A percentile compares a stretch with the other conserved stretches of the same genome.
phyloP scores from a whole-genome alignment of 202 grass and related monocot species.

The Musa balbisiana region DNA sequence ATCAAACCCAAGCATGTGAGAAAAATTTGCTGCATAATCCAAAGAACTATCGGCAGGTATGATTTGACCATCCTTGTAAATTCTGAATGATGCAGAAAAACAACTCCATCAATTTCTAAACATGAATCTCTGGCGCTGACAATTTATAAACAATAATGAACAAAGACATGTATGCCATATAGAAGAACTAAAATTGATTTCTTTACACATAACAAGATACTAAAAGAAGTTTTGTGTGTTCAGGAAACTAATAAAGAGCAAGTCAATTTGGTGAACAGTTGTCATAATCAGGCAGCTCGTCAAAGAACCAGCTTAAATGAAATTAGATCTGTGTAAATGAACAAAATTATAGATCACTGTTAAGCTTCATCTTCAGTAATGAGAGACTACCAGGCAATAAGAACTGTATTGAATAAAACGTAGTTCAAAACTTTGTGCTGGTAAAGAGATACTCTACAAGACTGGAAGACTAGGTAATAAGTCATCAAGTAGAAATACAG shows the following conservation, averaged over 20 bases:
- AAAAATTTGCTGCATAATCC: constrained; percentile 90
- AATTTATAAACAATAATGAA: neutral
- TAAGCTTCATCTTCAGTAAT: neutral
- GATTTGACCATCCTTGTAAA: constrained; percentile 75
- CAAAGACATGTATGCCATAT: neutral
- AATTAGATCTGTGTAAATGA: neutral
- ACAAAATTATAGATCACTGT: neutral
- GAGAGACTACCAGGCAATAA: neutral
- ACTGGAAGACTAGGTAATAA: too few relatives aligned
- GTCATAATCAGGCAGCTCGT: neutral
- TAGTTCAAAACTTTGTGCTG: too few relatives aligned
- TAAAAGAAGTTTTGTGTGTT: neutral
- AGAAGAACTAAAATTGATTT: neutral
- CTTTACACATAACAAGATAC: neutral
- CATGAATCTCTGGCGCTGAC: neutral
- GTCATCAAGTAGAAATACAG: too few relatives aligned
- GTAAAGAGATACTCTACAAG: too few relatives aligned
- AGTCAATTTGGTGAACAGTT: neutral
- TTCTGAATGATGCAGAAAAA: constrained; percentile 39
- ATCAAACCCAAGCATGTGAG: constrained; percentile 95
- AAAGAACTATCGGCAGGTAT: constrained; percentile 66
- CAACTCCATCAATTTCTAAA: neutral
- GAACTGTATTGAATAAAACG: too few relatives aligned
- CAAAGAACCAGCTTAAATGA: neutral
- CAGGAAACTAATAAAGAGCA: neutral